Evolutionary conservation across 768 basidiomycete genomes (phyloP).

Genomic region (Mycena venus): DNA sequence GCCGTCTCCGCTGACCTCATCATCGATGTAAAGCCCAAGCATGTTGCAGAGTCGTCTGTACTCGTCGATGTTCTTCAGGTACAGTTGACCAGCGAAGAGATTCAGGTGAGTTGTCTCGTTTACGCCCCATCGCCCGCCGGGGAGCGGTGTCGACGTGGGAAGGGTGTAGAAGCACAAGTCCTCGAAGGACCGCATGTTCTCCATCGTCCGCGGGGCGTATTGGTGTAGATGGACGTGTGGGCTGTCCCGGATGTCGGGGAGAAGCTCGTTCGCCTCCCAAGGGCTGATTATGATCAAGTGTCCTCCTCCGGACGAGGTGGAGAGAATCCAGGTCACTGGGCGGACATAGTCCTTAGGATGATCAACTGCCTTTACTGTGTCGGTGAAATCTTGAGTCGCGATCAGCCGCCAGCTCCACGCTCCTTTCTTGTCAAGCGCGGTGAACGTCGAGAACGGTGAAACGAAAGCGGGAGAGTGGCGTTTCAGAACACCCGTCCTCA

Average conservation of each 20-base stretch:
- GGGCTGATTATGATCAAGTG: constrained; percentile 55
- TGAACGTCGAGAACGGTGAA: constrained; percentile 28
- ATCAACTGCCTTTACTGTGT: constrained; percentile 38
- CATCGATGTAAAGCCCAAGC: constrained; percentile 47
- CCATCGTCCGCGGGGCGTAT: constrained; percentile 54
- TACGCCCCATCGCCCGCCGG: constrained; percentile 30
- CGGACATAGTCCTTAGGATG: constrained; percentile 48
- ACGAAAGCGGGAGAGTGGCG: constrained; percentile 33
- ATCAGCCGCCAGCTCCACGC: constrained; percentile 41
- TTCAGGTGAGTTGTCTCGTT: constrained; percentile 50
- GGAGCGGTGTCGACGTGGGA: constrained; percentile 40
- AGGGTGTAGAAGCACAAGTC: constrained; percentile 43
- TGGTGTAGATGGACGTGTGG: constrained; percentile 53
- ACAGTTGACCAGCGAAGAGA: constrained; percentile 61
- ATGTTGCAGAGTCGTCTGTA: constrained; percentile 52
- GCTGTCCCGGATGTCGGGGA: constrained; percentile 49
- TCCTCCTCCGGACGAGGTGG: constrained; percentile 20
- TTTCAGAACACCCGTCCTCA: constrained; percentile 44
- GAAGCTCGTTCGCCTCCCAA: constrained; percentile 52
- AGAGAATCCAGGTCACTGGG: constrained; percentile 60
- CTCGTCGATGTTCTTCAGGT: constrained; percentile 45
- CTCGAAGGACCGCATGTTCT: constrained; percentile 53
- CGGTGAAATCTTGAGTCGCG: constrained; percentile 51
- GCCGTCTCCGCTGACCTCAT: constrained; percentile 25
- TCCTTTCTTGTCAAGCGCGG: constrained; percentile 12